Percentiles rank a stretch among this genome's conserved stretches.
Evolutionary conservation across 2,329 filamentous ascomycete genomes (phyloP).

Genomic region (Fusarium sp.): DNA sequence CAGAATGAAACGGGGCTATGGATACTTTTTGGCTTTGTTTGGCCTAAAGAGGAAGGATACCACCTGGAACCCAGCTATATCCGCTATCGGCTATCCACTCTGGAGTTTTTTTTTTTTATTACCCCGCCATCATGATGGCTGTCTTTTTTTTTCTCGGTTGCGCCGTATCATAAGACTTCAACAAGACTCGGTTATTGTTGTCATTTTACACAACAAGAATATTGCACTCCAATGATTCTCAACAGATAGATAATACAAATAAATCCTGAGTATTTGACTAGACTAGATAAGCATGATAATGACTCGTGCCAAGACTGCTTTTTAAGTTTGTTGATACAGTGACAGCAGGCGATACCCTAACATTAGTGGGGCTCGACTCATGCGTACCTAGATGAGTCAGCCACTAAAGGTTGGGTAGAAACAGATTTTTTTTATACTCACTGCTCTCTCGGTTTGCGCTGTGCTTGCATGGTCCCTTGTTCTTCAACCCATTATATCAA

Average conservation of each 20-base stretch:
- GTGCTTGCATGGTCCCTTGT: not conserved
- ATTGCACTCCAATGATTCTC: not conserved
- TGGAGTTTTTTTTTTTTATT: slow-evolving; percentile 5
- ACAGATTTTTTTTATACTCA: slow-evolving; percentile 7
- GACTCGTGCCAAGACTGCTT: not conserved
- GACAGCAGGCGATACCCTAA: slow-evolving; percentile 7
- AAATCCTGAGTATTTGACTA: rapidly evolving
- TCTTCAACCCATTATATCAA: slow-evolving; percentile 1
- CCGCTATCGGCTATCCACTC: slow-evolving; percentile 6
- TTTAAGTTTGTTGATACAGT: slow-evolving; percentile 1
- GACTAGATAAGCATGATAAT: not conserved
- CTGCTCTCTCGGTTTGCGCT: not conserved
- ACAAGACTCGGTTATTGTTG: too few species aligned
- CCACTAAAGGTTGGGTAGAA: slow-evolving; percentile 11
- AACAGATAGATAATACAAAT: not conserved
- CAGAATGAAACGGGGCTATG: not conserved
- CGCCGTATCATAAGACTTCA: not conserved
- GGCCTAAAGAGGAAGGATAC: not conserved
- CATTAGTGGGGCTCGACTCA: slow-evolving; percentile 4
- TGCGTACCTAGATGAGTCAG: slow-evolving; percentile 2
- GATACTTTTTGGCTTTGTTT: not conserved
- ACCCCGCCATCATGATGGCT: slow-evolving; percentile 9
- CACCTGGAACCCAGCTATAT: not conserved
- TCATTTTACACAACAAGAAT: not conserved
- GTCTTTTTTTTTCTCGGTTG: not conserved